Base-by-base conservation (phyloP, 1,139 yeast genomes). In the Blastobotrys persicus region DNA sequence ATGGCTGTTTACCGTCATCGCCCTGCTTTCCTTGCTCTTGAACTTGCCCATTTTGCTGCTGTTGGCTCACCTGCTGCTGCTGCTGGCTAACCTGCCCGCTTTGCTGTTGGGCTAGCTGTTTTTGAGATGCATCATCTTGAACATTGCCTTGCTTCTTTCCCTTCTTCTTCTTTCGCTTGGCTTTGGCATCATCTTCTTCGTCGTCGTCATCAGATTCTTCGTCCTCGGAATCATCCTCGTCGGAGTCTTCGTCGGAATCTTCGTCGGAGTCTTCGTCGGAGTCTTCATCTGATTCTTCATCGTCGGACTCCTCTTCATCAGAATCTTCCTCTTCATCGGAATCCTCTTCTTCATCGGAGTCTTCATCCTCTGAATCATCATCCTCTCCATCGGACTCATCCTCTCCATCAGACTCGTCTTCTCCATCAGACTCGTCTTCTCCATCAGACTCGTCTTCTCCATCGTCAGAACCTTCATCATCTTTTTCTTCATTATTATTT, bases 1-100 rank as follows among this genome's bases (percentile, higher is more conserved):
- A 28, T 5, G 48, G 33, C 12, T 45, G 31, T 12, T 45, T 31
- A n/a, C 35, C 35, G 4, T 42, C 48, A 18, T 42, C 45, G 14
- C 17, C 34, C 2, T 19, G 13, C 14, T 32, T n/a, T 4, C n/a
- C 38, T 16, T 19, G 19, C n/a, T 12, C 14, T 13, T 23, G 12
- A 32, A 18, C 28, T 17, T 42, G 45, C 14, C 18, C 31, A 7
- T 17, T 14, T 16, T 31, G 39, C n/a, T 14, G 31, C 13, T 42
- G 45, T n/a, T n/a, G n/a, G n/a, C n/a, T n/a, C n/a, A n/a, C n/a
- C n/a, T n/a, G n/a, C 14, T 42, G 26, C 16, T 31, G 35, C 16
- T 11, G 12, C 14, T 42, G 45, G 9, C 4, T 4, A 17, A 39
- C 28, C 16, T 32, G n/a, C 26, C 20, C 44, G 26, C 12, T 40